Conservation (phyloP, 768 basidiomycete species). For the Boletellus emodensis region DNA sequence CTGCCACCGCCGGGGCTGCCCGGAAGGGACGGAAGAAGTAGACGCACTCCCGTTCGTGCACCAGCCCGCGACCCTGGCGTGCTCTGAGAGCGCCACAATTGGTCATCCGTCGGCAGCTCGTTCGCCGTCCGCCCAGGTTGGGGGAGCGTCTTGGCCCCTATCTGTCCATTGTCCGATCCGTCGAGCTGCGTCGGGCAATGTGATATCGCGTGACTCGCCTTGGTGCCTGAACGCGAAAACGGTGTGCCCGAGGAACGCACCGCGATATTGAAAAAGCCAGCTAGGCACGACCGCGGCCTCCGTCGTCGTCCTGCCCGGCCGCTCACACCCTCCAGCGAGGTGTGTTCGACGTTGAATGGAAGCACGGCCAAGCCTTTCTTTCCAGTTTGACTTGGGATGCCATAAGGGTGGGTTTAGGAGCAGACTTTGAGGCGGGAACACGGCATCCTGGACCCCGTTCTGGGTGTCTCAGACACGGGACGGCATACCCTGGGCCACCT, state of each 20-base stretch:
- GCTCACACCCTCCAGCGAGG: not conserved
- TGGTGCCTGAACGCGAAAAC: conserved; percentile 1
- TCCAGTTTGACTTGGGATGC: not conserved
- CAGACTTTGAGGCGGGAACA: not conserved
- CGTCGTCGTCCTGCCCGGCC: not conserved
- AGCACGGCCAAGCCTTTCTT: not conserved
- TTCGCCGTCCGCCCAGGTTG: not conserved
- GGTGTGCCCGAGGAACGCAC: conserved; percentile 8
- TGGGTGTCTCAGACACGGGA: too few relatives aligned
- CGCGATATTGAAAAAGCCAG: not conserved
- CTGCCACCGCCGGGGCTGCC: conserved; percentile 21
- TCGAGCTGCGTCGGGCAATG: conserved; percentile 2
- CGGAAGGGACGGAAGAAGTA: conserved; percentile 45
- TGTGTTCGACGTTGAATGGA: conserved; percentile 14
- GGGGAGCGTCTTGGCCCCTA: conserved; percentile 6
- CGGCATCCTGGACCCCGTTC: too few relatives aligned
- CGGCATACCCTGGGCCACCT: too few relatives aligned
- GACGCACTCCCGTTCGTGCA: not conserved
- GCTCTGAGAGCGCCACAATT: not conserved
- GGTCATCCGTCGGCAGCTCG: not conserved
- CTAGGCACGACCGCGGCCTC: conserved; percentile 13
- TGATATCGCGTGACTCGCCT: not conserved
- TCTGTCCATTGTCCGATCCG: not conserved
- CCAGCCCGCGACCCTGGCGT: not conserved
- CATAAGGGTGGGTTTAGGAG: conserved; percentile 2